These are phyloP conservation scores for Coniochaeta ligniaria DNA, from an alignment of 2,329 filamentous ascomycete species.

Conservation along the genomic window DNA sequence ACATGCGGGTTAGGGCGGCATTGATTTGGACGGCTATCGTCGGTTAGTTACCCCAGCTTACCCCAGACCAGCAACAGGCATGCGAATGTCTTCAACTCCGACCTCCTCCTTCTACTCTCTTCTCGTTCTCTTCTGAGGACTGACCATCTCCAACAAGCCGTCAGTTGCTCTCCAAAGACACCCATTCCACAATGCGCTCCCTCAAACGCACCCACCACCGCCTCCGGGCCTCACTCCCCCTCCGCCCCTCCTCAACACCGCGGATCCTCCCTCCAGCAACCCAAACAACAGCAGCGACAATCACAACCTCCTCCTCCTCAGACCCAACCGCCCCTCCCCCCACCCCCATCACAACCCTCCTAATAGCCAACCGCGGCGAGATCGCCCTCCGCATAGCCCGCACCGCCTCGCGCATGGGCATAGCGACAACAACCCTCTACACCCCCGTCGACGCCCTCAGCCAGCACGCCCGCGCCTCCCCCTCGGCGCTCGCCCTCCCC, in stretches of 20 bases:
- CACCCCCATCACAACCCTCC: slow-evolving; percentile 64
- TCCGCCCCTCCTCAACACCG: slow-evolving; percentile 2
- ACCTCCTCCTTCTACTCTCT: background rate
- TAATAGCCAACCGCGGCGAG: slow-evolving; percentile 96
- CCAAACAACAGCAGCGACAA: slow-evolving; percentile 8
- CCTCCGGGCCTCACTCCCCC: slow-evolving; percentile 24
- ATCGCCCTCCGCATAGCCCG: slow-evolving; percentile 89
- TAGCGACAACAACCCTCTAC: slow-evolving; percentile 89
- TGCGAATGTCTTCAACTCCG: background rate
- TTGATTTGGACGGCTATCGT: background rate
- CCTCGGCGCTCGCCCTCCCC: slow-evolving; percentile 75
- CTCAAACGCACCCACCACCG: slow-evolving; percentile 43
- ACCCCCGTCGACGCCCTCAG: slow-evolving; percentile 83
- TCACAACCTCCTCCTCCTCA: slow-evolving; percentile 22
- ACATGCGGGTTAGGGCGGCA: background rate
- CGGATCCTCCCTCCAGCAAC: slow-evolving; percentile 1
- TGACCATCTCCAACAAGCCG: background rate
- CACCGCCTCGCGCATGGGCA: slow-evolving; percentile 82
- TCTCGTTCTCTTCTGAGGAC: background rate
- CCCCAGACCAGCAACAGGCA: background rate
- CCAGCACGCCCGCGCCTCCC: slow-evolving; percentile 82
- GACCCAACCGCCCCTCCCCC: slow-evolving; percentile 15
- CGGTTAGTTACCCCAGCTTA: slow-evolving; percentile 1
- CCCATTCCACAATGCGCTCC: slow-evolving; percentile 40
- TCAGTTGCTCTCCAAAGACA: background rate